Conservation (phyloP, 352 stramenopile genomes). For the Paralagenidium karlingii region DNA sequence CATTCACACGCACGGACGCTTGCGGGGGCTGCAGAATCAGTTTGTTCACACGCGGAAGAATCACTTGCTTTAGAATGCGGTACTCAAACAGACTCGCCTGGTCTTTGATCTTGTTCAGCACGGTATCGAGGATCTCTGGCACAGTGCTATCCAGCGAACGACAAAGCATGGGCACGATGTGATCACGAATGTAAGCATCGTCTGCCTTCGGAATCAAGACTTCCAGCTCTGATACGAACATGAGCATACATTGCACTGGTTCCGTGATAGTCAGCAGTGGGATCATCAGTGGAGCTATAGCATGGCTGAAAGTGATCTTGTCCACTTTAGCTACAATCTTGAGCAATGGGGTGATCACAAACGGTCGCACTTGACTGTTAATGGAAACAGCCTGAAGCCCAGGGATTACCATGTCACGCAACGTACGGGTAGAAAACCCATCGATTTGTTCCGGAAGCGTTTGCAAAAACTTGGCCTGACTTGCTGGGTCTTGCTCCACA, state of each 20-base stretch:
- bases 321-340: constrained; percentile 82
- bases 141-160: constrained; percentile 73
- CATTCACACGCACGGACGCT: constrained; percentile 76
- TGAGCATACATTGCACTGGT: constrained; percentile 83
- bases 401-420: constrained; percentile 79
- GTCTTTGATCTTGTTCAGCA: constrained; percentile 82
- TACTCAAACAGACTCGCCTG: constrained; percentile 82
- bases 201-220: constrained; percentile 74
- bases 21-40: constrained; percentile 75
- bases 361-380: constrained; percentile 78
- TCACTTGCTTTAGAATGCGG: constrained; percentile 79
- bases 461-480: constrained; percentile 73
- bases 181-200: constrained; percentile 80
- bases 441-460: constrained; percentile 57
- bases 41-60: constrained; percentile 76
- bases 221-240: constrained; percentile 81
- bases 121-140: constrained; percentile 75
- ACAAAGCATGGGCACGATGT: constrained; percentile 81
- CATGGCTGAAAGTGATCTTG: constrained; percentile 69
- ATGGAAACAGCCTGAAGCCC: constrained; percentile 67
- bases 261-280: constrained; percentile 70
- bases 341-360: constrained; percentile 78
- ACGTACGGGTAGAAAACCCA: constrained; percentile 56
- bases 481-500: constrained; percentile 68
- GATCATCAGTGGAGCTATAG: constrained; percentile 74